Percentiles rank a stretch among this genome's conserved stretches.
Conservation (phyloP, 78 protist species). For the Dictyostelium purpureum region DNA sequence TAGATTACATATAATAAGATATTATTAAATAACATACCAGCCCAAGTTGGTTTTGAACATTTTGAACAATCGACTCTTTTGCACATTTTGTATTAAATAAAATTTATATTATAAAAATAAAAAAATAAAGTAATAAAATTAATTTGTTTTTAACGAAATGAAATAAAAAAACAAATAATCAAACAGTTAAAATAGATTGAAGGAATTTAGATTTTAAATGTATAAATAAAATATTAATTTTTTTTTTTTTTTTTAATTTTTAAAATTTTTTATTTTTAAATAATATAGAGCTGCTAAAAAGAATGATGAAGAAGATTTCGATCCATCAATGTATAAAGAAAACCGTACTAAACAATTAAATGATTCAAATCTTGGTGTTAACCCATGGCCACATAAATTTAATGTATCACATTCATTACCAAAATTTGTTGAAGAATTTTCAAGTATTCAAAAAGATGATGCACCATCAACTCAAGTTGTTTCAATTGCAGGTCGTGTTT, state of each 20-base stretch:
- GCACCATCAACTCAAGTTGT: constrained; percentile 38
- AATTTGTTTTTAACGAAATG: neutral
- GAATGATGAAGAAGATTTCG: constrained; percentile 76
- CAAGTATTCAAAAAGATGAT: neutral
- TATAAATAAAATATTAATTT: neutral
- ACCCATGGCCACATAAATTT: constrained; percentile 87
- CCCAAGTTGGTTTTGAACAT: constrained; percentile 52
- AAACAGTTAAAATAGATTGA: neutral
- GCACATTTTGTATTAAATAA: constrained; percentile 19
- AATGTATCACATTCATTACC: constrained; percentile 55
- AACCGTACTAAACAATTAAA: constrained; percentile 72
- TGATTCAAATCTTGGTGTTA: neutral
- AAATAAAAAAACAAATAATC: neutral
- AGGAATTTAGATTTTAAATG: neutral
- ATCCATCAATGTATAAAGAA: constrained; percentile 70
- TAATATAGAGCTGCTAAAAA: constrained; percentile 12
- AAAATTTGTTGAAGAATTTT: constrained; percentile 83
- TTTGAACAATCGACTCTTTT: neutral
- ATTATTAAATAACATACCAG: neutral
- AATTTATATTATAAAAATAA: neutral
- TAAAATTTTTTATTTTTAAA: too few species aligned
- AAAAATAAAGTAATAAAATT: neutral
- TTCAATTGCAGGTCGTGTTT: constrained; percentile 90
- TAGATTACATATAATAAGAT: neutral
- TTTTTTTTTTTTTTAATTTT: neutral